Conservation (phyloP, 2,329 filamentous ascomycete species). For the Penicillium capsulatum region DNA sequence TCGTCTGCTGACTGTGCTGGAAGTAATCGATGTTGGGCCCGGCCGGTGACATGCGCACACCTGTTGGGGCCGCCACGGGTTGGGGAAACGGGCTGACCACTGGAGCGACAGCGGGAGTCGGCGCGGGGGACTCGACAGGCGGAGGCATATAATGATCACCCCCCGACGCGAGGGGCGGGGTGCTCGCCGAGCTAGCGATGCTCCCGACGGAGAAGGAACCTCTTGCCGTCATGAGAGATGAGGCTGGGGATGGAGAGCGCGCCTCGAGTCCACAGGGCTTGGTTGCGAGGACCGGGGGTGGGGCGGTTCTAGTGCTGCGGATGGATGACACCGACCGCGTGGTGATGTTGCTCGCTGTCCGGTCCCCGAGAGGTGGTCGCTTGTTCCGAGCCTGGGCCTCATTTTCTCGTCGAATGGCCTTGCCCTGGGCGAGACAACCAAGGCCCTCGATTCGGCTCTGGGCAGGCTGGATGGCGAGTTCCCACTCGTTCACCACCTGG, state of each 20-base stretch:
- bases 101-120: constrained; percentile 4
- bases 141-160: constrained; percentile 14
- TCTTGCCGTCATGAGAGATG: constrained; percentile 26
- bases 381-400: constrained; percentile 17
- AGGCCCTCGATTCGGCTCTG: constrained; percentile 65
- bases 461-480: constrained; percentile 58
- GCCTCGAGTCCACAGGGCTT: constrained; percentile 19
- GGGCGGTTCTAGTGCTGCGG: constrained; percentile 26
- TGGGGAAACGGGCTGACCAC: constrained; percentile 7
- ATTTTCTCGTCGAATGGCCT: constrained; percentile 58
- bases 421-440: constrained; percentile 61
- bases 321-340: constrained; percentile 36
- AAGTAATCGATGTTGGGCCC: constrained; percentile 29
- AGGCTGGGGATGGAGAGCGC: constrained; percentile 25
- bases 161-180: constrained; percentile 13
- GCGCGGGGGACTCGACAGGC: constrained; percentile 2
- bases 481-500: constrained; percentile 64
- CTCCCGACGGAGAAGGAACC: constrained; percentile 15
- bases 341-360: constrained; percentile 24
- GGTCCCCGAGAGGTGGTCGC: constrained; percentile 41
- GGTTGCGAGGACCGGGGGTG: constrained; percentile 22
- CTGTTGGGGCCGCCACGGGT: constrained; percentile 5
- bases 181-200: constrained; percentile 14
- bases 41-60: constrained; percentile 28
- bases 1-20: constrained; percentile 39